A percentile compares a stretch with the other conserved stretches of the same genome.
phyloP scores from a whole-genome alignment of 345 rosid genomes.

The Murraya paniculata region DNA sequence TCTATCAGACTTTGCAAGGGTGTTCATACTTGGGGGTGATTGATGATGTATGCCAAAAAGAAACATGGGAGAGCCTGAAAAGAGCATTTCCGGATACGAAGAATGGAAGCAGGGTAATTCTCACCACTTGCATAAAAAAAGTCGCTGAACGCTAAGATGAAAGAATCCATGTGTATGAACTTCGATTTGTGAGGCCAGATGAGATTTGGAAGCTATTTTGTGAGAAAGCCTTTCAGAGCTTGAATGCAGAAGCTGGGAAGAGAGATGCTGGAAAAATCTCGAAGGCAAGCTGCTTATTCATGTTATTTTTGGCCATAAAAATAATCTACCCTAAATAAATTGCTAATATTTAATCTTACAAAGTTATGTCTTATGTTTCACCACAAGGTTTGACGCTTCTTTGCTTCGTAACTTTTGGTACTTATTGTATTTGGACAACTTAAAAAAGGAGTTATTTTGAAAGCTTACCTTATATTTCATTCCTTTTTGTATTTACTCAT shows the following conservation, averaged over 20 bases:
- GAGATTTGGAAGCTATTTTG: conserved; percentile 3
- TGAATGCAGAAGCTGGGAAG: not conserved
- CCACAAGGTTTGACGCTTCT: too few species aligned
- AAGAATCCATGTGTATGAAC: not conserved
- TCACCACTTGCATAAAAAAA: not conserved
- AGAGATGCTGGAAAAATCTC: not conserved
- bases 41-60: not conserved
- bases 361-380: too few species aligned
- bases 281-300: too few species aligned
- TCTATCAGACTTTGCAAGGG: not conserved
- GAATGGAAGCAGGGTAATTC: conserved; percentile 1
- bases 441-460: too few species aligned
- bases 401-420: too few species aligned
- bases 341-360: too few species aligned
- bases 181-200: not conserved
- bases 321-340: too few species aligned
- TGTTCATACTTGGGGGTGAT: not conserved
- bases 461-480: too few species aligned
- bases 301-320: too few species aligned
- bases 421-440: too few species aligned
- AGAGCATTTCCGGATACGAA: not conserved
- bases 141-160: not conserved
- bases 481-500: too few species aligned
- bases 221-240: not conserved
- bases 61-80: not conserved